Evolutionary conservation across 1,284 basidiomycete genomes (phyloP), one percentile per base, ranked within the genome.

Genomic region (Moesziomyces globuligerus): DNA sequence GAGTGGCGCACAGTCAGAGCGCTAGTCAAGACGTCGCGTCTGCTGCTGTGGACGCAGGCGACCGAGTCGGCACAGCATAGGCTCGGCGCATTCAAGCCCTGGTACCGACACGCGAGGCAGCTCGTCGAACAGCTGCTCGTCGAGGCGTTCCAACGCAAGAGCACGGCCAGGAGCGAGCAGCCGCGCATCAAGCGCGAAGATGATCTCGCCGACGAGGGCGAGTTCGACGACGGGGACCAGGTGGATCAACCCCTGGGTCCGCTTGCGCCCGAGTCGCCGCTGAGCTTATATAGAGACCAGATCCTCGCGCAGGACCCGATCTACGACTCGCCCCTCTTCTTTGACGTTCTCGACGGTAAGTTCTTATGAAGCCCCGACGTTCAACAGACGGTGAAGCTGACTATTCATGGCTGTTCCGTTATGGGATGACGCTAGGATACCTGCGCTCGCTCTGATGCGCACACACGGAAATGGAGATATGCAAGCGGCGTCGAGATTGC

Each of bases 181-280:
- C 51, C 53, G 15, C 37, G 53, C 41, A 42, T 71, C 25, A 71
- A 71, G 44, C 47, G 32, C 21, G 68, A 65, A 32, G 61, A 65
- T 34, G 60, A 48, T 10, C 56, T 52, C 34, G 26, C 40, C 24
- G 25, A n/a, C 13, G 15, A 25, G 8, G n/a, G 34, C 9, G 32
- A 32, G 21, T 32, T 60, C 36, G 54, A 69, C 48, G 43, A 39
- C 24, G 56, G 48, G 47, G 67, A 70, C 52, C 9, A 36, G 28
- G 41, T 70, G 37, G 56, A 58, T 21, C 34, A 44, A 10, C 20
- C 24, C 21, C 10, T 70, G 39, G 67, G 56, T 1, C 32, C 36
- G 37, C 9, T 64, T 18, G 26, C 25, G 3, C 44, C 44, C 20
- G 55, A 56, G 6, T 23, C 9, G 2, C 40, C 44, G 18, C 25